These are phyloP conservation scores for Chaetomium fimeti DNA, from an alignment of 495 filamentous ascomycete species.

Conservation along the genomic window DNA sequence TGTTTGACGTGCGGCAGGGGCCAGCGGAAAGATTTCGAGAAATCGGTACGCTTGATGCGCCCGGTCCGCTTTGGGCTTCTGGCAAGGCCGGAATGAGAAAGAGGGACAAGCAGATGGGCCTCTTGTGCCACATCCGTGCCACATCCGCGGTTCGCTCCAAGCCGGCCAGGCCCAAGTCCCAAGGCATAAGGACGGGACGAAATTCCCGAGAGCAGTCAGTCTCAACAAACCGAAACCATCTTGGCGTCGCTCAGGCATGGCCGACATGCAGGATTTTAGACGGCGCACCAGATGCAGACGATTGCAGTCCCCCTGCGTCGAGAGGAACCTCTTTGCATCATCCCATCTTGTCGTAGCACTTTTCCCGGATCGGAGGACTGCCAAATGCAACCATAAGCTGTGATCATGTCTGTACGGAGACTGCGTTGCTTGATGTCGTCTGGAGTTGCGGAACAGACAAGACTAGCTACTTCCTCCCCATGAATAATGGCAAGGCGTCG, in stretches of 20 bases:
- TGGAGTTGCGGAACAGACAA: neutral
- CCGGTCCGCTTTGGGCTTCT: slow-evolving; percentile 28
- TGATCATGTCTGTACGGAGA: neutral
- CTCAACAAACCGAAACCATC: slow-evolving; percentile 17
- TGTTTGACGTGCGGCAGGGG: slow-evolving; percentile 37
- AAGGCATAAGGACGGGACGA: slow-evolving; percentile 35
- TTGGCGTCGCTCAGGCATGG: slow-evolving; percentile 17
- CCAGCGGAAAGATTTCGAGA: slow-evolving; percentile 19
- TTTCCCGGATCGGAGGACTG: neutral
- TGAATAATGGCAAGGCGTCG: no score
- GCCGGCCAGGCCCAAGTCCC: slow-evolving; percentile 24
- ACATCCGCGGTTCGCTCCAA: slow-evolving; percentile 26
- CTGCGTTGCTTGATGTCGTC: neutral
- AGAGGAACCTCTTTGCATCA: neutral
- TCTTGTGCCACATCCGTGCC: slow-evolving; percentile 30
- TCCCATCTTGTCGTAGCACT: slow-evolving; percentile 9
- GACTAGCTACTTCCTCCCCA: no score
- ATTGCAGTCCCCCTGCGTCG: slow-evolving; percentile 5
- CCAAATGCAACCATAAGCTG: neutral
- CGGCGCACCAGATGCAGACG: slow-evolving; percentile 16
- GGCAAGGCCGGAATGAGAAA: slow-evolving; percentile 20
- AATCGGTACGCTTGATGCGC: slow-evolving; percentile 27
- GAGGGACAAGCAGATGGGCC: slow-evolving; percentile 21
- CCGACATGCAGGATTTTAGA: slow-evolving; percentile 27
- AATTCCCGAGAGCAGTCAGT: slow-evolving; percentile 29